Evolutionary conservation across 805 yeast species (phyloP).

Genomic region (Wickerhamomyces chambardii): DNA sequence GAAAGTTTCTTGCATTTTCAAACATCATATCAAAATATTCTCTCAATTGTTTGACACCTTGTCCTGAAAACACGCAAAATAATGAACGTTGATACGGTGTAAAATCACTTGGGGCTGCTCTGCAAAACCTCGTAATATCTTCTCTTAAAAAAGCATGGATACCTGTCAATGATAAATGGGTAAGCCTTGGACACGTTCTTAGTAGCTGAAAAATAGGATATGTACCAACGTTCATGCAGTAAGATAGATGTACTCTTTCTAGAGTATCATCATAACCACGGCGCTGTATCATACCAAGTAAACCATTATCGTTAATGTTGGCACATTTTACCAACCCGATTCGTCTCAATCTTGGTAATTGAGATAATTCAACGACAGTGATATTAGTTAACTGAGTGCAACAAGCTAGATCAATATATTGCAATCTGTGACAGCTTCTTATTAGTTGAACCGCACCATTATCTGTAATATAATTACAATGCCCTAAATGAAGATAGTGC

Average conservation of each 20-base stretch:
- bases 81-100: conserved; percentile 75
- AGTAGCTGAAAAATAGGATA: conserved; percentile 71
- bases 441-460: conserved; percentile 72
- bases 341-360: conserved; percentile 72
- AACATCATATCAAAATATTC: conserved; percentile 44
- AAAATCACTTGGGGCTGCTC: conserved; percentile 90
- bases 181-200: conserved; percentile 74
- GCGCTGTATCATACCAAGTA: conserved; percentile 54
- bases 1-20: neutral
- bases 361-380: conserved; percentile 68
- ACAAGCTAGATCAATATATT: conserved; percentile 92
- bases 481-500: conserved; percentile 90
- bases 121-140: conserved; percentile 79
- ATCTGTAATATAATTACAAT: conserved; percentile 86
- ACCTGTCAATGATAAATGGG: conserved; percentile 90
- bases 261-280: conserved; percentile 71
- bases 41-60: conserved; percentile 73
- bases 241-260: conserved; percentile 89
- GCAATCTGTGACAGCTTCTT: conserved; percentile 72
- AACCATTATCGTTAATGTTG: conserved; percentile 80
- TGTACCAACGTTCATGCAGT: conserved; percentile 73
- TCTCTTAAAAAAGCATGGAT: conserved; percentile 80
- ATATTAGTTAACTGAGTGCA: conserved; percentile 83
- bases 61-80: conserved; percentile 91
- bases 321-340: conserved; percentile 91